Base-by-base conservation (phyloP, 2,329 filamentous ascomycete species). In the Xylariaceae sp. region DNA sequence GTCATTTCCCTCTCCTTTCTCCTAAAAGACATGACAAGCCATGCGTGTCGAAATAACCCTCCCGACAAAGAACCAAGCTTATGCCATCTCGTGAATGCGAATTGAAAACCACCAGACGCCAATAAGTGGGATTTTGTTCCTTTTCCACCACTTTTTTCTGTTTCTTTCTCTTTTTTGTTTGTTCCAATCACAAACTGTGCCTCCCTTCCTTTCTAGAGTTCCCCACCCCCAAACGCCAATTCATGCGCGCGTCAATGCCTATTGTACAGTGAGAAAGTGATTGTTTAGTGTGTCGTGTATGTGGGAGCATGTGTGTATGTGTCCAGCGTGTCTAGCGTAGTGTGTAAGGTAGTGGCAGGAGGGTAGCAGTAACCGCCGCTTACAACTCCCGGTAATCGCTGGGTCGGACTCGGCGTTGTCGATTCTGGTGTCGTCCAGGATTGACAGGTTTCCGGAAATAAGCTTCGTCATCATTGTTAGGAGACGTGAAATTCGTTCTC, bases 381-480 rank as follows among this genome's bases (percentile, higher is more conserved):
- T 67, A 91, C 47, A 96, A 77, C 74, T 95, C 89, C 60, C 89
- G 82, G 70, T 94, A 97, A 73, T 99, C 94, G 69, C 89, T 94
- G 8, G 91, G 91, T 53, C 94, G 81, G 52, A 89, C 84, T 64
- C 89, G 80, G 61, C 87, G 83, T 65, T 90, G 86, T 65, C 88
- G 83, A 67, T 91, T 89, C 71, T 91, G 87, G 68, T 94, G 89
- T 49, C 94, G 84, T 68, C 96, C 89, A 2, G 91, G 92, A 68
- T 99, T 99, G 59, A 97, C 89, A 0, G 94, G 94, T 71, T 96
- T 92, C 55, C 94, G 83, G 70, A 97, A 95, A 73, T 99, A 99
- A 5, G 94, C 89, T 57, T 91, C 89, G 55, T 95, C 91, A 53
- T 95, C 89, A 60, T 84, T 83, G 55, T 80, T 85, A 2, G 80